Evolutionary conservation across 108 stramenopile species (phyloP).

Genomic region (Tribonema minus): DNA sequence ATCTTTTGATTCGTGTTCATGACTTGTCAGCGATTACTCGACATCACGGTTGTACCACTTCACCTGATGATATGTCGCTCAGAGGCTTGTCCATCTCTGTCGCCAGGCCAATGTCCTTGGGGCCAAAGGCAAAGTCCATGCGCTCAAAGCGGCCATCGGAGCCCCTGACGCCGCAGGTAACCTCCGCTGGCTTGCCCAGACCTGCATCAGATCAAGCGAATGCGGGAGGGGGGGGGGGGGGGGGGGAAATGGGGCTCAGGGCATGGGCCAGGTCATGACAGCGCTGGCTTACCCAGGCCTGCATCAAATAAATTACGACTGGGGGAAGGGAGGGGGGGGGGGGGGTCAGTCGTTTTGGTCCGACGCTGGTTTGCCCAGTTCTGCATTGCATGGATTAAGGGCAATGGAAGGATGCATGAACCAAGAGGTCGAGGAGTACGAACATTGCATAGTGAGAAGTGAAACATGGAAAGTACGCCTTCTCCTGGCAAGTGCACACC

Average conservation of each 20-base stretch:
- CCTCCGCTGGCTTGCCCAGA: neutral
- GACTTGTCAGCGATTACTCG: too few relatives aligned
- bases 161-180: constrained; percentile 10
- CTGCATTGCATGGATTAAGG: too few relatives aligned
- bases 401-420: too few relatives aligned
- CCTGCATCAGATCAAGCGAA: constrained; percentile 19
- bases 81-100: constrained; percentile 8
- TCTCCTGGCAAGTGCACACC: too few relatives aligned
- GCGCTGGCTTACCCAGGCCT: neutral
- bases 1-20: too few relatives aligned
- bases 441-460: too few relatives aligned
- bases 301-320: neutral
- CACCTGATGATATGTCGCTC: neutral
- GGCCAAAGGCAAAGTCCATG: neutral
- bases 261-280: neutral
- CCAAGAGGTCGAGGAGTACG: too few relatives aligned
- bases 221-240: neutral
- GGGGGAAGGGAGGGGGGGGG: neutral
- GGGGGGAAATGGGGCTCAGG: neutral
- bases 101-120: constrained; percentile 6
- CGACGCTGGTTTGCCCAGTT: neutral
- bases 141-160: constrained; percentile 1
- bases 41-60: too few relatives aligned
- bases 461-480: too few relatives aligned
- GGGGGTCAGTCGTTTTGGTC: neutral